phyloP scores from a whole-genome alignment of 2,329 filamentous ascomycete species.

The Grosmannia penicillata region DNA sequence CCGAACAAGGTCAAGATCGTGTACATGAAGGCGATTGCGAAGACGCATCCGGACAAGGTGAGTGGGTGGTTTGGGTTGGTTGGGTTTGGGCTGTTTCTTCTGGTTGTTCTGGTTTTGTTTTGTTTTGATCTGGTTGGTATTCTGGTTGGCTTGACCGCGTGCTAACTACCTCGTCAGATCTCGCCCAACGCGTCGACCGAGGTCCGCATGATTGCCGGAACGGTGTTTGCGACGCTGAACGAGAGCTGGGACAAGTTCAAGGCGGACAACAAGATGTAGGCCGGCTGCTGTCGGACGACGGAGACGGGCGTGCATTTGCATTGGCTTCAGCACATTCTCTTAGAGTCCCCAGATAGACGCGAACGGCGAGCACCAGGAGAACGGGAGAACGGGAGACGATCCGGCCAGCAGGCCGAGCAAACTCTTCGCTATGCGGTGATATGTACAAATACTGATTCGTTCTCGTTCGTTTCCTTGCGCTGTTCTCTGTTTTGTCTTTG shows the following conservation, averaged over 20 bases:
- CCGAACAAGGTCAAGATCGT: conserved; percentile 90
- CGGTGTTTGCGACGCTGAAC: conserved; percentile 54
- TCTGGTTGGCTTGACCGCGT: no score
- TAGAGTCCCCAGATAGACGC: no score
- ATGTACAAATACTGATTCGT: not conserved
- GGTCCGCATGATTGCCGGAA: conserved; percentile 47
- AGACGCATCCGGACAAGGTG: conserved; percentile 98
- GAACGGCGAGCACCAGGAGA: no score
- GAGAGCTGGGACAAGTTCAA: conserved; percentile 65
- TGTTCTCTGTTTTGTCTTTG: no score
- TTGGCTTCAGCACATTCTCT: no score
- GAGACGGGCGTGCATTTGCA: no score
- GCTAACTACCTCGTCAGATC: conserved; percentile 7
- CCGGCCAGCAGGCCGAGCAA: no score
- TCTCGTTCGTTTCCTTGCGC: not conserved
- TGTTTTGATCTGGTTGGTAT: no score
- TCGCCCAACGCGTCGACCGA: conserved; percentile 50
- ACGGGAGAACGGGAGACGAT: no score
- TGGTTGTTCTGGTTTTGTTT: not conserved
- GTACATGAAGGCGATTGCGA: conserved; percentile 98
- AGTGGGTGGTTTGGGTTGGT: conserved; percentile 5
- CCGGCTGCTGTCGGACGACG: not conserved
- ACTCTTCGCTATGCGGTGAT: not conserved
- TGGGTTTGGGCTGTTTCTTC: not conserved
- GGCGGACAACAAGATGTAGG: conserved; percentile 47